Conservation (phyloP, 1,139 yeast genomes). For the Zygoascus sp. region DNA sequence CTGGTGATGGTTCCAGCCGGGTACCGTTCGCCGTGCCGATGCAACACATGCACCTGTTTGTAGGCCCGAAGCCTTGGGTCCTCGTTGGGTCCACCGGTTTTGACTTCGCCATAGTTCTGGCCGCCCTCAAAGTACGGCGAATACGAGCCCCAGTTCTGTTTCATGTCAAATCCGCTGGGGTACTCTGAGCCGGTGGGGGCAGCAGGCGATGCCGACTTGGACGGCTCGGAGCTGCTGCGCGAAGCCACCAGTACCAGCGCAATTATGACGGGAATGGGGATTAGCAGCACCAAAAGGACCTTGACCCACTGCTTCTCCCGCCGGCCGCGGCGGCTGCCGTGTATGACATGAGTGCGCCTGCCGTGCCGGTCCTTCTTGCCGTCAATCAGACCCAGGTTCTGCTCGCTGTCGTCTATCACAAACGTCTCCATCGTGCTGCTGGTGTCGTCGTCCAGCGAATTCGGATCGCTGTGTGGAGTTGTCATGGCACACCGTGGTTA, state of each 20-base stretch:
- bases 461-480: neutral
- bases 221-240: constrained; percentile 2
- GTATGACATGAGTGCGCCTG: neutral
- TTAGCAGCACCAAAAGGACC: constrained; percentile 8
- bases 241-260: constrained; percentile 12
- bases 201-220: constrained; percentile 28
- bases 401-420: constrained; percentile 11
- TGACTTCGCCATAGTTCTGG: constrained; percentile 32
- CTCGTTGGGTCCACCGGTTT: constrained; percentile 29
- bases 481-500: neutral
- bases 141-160: constrained; percentile 41
- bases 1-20: constrained; percentile 35
- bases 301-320: constrained; percentile 1
- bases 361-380: neutral
- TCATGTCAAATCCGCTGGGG: constrained; percentile 38
- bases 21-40: constrained; percentile 41
- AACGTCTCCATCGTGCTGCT: constrained; percentile 3
- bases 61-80: constrained; percentile 22
- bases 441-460: neutral
- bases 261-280: constrained; percentile 10
- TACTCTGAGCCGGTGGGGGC: constrained; percentile 39
- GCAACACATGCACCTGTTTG: constrained; percentile 40
- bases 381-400: constrained; percentile 9
- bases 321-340: constrained; percentile 1
- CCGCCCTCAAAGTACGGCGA: constrained; percentile 42